phyloP scores from a whole-genome alignment of 148 eudicot genomes.

The Dianthus caryophyllus region DNA sequence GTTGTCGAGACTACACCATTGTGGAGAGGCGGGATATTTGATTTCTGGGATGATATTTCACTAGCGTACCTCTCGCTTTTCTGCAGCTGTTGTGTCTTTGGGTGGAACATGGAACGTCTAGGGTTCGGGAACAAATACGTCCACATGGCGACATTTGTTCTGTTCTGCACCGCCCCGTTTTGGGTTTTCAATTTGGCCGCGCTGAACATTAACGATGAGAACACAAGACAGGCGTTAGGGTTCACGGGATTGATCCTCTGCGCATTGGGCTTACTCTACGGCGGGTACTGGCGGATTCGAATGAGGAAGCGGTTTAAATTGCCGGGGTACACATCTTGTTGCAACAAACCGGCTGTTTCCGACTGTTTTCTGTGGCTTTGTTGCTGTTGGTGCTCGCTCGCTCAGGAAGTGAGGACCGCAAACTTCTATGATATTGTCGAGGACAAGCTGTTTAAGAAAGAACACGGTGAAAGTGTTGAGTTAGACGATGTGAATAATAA shows the following conservation, averaged over 20 bases:
- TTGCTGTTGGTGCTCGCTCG: slow-evolving; percentile 97
- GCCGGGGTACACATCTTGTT: slow-evolving; percentile 62
- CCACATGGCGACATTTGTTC: slow-evolving; percentile 80
- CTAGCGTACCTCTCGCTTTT: slow-evolving; percentile 71
- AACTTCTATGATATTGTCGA: slow-evolving; percentile 71
- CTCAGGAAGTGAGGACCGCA: slow-evolving; percentile 93
- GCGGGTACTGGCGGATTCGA: slow-evolving; percentile 95
- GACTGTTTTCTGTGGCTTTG: slow-evolving; percentile 80
- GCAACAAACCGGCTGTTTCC: slow-evolving; percentile 53
- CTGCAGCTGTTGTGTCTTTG: slow-evolving; percentile 86
- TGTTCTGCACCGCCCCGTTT: slow-evolving; percentile 87
- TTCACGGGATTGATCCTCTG: slow-evolving; percentile 72
- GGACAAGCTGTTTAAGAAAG: slow-evolving; percentile 52
- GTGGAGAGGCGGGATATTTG: slow-evolving; percentile 85
- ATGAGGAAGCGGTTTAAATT: slow-evolving; percentile 89
- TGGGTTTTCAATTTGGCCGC: slow-evolving; percentile 88
- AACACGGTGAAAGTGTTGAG: slow-evolving; percentile 26
- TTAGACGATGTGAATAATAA: slow-evolving; percentile 27
- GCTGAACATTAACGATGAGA: slow-evolving; percentile 61
- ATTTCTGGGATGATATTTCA: slow-evolving; percentile 86
- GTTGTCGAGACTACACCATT: slow-evolving; percentile 44
- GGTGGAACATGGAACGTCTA: slow-evolving; percentile 98
- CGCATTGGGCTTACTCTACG: slow-evolving; percentile 76
- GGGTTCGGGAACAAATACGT: slow-evolving; percentile 96
- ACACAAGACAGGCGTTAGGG: slow-evolving; percentile 62